Evolutionary conservation across 1,139 yeast genomes (phyloP).

Genomic region (Taphrina populina): DNA sequence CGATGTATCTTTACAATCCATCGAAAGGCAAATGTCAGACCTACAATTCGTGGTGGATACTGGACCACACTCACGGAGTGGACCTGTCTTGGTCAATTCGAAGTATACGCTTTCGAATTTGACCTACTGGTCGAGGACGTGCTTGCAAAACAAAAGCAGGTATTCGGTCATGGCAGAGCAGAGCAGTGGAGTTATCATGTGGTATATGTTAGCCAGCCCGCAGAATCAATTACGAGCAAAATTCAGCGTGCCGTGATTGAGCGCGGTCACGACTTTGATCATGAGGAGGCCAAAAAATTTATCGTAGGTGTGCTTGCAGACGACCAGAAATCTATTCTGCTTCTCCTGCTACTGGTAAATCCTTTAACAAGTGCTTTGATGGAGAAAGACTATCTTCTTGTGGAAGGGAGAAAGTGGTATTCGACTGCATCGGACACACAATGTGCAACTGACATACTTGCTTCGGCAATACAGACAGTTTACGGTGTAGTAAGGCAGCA

Average conservation of each 20-base stretch:
- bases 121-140: constrained; percentile 9
- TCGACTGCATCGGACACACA: background rate
- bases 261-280: background rate
- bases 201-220: too few species aligned
- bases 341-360: background rate
- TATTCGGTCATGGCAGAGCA: constrained; percentile 2
- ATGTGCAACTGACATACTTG: background rate
- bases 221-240: background rate
- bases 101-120: constrained; percentile 9
- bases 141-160: background rate
- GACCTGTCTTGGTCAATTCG: too few species aligned
- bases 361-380: background rate
- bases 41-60: too few species aligned
- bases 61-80: too few species aligned
- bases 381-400: background rate
- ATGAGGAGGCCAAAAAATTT: background rate
- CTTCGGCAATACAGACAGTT: background rate
- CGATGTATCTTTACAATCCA: too few species aligned
- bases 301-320: constrained; percentile 7
- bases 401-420: constrained; percentile 14
- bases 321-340: constrained; percentile 4
- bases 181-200: background rate
- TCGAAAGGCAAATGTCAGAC: too few species aligned
- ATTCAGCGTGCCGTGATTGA: background rate
- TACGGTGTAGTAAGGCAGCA: background rate